Conservation (phyloP, 2,329 filamentous ascomycete genomes). For the Tolypocladium paradoxum region DNA sequence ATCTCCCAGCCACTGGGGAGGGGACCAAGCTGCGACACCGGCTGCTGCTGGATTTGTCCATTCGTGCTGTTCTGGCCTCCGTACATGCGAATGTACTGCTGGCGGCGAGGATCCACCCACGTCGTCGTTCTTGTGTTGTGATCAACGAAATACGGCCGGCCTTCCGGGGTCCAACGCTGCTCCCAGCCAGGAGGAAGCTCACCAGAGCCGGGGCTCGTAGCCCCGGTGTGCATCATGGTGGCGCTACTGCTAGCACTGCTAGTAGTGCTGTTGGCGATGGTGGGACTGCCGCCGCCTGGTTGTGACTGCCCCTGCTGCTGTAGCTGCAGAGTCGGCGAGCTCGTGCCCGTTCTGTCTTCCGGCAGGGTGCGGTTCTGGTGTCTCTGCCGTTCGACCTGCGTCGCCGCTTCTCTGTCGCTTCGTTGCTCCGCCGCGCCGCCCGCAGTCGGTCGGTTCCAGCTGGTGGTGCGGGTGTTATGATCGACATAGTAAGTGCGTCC, state of each 20-base stretch:
- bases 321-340: slow-evolving; percentile 66
- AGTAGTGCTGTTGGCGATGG: slow-evolving; percentile 11
- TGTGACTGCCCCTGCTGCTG: slow-evolving; percentile 36
- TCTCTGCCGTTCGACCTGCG: slow-evolving; percentile 81
- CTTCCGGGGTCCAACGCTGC: slow-evolving; percentile 89
- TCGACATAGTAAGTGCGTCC: slow-evolving; percentile 97
- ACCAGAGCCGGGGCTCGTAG: slow-evolving; percentile 82
- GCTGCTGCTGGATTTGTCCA: slow-evolving; percentile 90
- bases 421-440: slow-evolving; percentile 63
- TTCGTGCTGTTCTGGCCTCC: slow-evolving; percentile 74
- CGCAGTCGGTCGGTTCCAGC: slow-evolving; percentile 82
- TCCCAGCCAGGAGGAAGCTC: slow-evolving; percentile 96
- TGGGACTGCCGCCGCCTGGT: slow-evolving; percentile 20
- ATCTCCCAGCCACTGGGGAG: slow-evolving; percentile 98
- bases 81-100: slow-evolving; percentile 98
- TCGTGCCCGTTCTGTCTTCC: slow-evolving; percentile 88
- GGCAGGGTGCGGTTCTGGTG: slow-evolving; percentile 94
- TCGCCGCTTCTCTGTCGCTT: slow-evolving; percentile 76
- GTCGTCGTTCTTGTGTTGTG: slow-evolving; percentile 97
- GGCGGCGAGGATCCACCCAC: slow-evolving; percentile 93
- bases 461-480: slow-evolving; percentile 92
- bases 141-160: slow-evolving; percentile 92
- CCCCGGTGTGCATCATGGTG: slow-evolving; percentile 89
- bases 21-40: slow-evolving; percentile 90
- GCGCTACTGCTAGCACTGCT: slow-evolving; percentile 37